phyloP scores from a whole-genome alignment of 352 stramenopile species.

The Nothophytophthora sp. region DNA sequence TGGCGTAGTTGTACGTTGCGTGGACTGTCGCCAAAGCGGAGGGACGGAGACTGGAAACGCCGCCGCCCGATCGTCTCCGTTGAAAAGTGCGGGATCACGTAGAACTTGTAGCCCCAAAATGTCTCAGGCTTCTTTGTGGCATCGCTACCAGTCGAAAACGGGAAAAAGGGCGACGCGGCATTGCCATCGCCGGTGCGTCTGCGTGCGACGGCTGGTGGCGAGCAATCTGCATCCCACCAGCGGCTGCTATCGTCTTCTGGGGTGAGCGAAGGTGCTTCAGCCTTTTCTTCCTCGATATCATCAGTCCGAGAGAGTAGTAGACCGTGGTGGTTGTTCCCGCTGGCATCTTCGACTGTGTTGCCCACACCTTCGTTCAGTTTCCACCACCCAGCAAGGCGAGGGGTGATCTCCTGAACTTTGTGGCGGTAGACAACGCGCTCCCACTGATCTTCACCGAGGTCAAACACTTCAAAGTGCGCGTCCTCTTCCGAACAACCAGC shows the following conservation, averaged over 20 bases:
- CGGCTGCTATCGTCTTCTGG: conserved; percentile 2
- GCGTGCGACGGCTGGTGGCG: conserved; percentile 25
- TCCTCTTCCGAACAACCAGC: conserved; percentile 21
- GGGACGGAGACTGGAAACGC: conserved; percentile 39
- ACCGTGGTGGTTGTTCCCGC: conserved; percentile 28
- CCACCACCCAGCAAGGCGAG: conserved; percentile 58
- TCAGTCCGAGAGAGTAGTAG: neutral
- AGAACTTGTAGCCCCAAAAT: conserved; percentile 74
- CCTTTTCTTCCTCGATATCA: neutral
- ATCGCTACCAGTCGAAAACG: conserved; percentile 19
- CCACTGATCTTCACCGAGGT: conserved; percentile 52
- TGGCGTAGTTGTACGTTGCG: conserved; percentile 31
- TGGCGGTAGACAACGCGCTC: conserved; percentile 62
- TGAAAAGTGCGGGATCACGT: conserved; percentile 73
- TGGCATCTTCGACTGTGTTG: conserved; percentile 37
- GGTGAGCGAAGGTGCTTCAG: neutral
- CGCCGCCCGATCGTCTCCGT: conserved; percentile 46
- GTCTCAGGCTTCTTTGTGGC: conserved; percentile 2
- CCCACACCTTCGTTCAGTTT: conserved; percentile 59
- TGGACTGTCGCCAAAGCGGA: conserved; percentile 21
- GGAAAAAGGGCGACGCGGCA: conserved; percentile 14
- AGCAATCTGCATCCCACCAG: conserved; percentile 25
- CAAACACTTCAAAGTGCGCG: conserved; percentile 61
- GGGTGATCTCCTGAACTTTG: conserved; percentile 54
- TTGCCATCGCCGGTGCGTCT: conserved; percentile 26